Evolutionary conservation across 2,329 filamentous ascomycete genomes (phyloP), one percentile per base, ranked within the genome.

Genomic region (Alternaria gaisen): DNA sequence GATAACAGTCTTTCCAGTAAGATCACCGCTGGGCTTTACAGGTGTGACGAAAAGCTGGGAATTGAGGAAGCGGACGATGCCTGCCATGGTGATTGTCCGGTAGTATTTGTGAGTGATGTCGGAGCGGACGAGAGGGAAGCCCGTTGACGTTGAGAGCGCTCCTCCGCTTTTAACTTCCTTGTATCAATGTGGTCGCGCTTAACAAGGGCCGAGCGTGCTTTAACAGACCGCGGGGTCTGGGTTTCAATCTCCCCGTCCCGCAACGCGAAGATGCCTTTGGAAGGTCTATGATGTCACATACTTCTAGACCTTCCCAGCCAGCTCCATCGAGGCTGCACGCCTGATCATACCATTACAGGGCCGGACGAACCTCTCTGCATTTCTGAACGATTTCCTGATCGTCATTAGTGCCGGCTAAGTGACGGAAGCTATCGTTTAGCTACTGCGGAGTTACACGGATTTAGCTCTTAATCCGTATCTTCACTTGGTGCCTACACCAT

Each of bases 1-100:
- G 42, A 85, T 77, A 60, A 82, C 71, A 0, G 80, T 81, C 56
- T 82, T 76, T 28, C 76, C 79, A 2, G 53, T 52, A 16, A 72
- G 75, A 12, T 67, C 66, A 24, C 51, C 54, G 14, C 66, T 66
- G 47, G 80, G 71, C 6, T 67, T 57, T 26, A 73, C 58, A 2
- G 78, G 79, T 3, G 70, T 78, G 46, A 80, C 61, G 56, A 80
- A 73, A 61, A 81, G 72, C 63, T 83, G 81, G 26, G 70, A 72
- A 63, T 80, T 76, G 54, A 83, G 59, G 65, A 83, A 80, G 6
- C 47, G 47, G 24, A 22, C 12, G 14, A 52, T 20, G 14, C 34
- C 32, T 3, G 61, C 24, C 63, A 64, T 65, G 22, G 16, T 59
- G 26, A 0, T 26, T 12, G 20, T 10, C 6, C 12, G 5, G 46